Evolutionary conservation across 352 stramenopile genomes (phyloP).

Genomic region (Aphanomyces stellatus): DNA sequence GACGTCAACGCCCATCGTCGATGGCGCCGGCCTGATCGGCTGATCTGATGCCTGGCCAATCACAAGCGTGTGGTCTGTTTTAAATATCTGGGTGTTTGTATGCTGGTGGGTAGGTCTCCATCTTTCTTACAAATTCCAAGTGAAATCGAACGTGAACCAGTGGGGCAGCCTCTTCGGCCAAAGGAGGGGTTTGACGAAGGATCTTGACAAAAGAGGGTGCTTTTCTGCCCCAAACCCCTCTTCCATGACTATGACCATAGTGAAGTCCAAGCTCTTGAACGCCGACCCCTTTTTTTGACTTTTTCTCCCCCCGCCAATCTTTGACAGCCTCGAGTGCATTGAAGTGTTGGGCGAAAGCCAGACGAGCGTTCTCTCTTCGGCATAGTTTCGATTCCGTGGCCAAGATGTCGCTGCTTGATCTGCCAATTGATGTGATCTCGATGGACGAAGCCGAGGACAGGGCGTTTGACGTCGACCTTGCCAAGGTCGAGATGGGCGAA

Average conservation of each 20-base stretch:
- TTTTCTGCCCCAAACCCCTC: neutral
- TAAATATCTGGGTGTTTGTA: constrained; percentile 1
- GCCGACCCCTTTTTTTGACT: too few species aligned
- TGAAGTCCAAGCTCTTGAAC: too few species aligned
- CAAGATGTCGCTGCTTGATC: constrained; percentile 20
- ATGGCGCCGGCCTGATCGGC: too few species aligned
- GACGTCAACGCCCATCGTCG: too few species aligned
- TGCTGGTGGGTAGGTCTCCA: neutral
- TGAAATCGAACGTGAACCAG: neutral
- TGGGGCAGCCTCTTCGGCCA: too few species aligned
- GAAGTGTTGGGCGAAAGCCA: too few species aligned
- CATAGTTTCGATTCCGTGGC: too few species aligned
- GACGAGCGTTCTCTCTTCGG: too few species aligned
- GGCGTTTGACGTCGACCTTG: constrained; percentile 19
- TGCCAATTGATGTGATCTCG: constrained; percentile 1
- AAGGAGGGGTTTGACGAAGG: neutral
- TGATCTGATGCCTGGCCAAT: neutral
- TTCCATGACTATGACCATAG: neutral
- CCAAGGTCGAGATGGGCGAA: constrained; percentile 44
- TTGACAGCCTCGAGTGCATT: too few species aligned
- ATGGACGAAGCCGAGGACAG: constrained; percentile 5
- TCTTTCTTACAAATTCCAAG: constrained; percentile 10
- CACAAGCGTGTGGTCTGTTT: neutral
- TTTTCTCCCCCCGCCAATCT: too few species aligned
- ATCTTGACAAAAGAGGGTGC: too few species aligned